A percentile compares a stretch with the other conserved stretches of the same genome.
phyloP scores from a whole-genome alignment of 257 asterid species.

The Solanum bulbocastanum region DNA sequence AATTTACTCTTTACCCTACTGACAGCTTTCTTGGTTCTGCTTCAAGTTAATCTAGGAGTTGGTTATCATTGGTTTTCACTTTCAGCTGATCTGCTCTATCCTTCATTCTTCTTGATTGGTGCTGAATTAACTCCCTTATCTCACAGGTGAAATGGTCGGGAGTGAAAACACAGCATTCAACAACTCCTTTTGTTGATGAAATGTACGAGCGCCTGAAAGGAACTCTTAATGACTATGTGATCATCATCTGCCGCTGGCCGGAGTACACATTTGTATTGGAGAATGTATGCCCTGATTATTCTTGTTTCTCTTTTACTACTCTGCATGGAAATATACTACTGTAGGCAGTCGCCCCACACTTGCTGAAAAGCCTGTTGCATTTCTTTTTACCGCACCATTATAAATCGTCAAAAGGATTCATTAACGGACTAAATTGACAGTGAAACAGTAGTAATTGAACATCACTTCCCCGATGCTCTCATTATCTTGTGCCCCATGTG shows the following conservation, averaged over 20 bases:
- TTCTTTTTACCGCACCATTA: neutral
- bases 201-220: slow-evolving; percentile 41
- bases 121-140: neutral
- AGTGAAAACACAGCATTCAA: slow-evolving; percentile 38
- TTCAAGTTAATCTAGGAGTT: neutral
- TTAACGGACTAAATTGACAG: neutral
- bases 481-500: neutral
- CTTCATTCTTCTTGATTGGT: neutral
- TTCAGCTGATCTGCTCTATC: neutral
- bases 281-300: slow-evolving; percentile 22
- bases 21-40: neutral
- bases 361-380: neutral
- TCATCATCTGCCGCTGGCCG: slow-evolving; percentile 51
- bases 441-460: neutral
- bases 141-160: slow-evolving; percentile 48
- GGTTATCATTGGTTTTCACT: neutral
- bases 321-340: neutral
- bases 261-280: slow-evolving; percentile 39
- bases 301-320: neutral
- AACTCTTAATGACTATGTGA: slow-evolving; percentile 36
- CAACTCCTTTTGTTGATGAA: slow-evolving; percentile 44
- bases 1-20: neutral
- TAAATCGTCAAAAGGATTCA: neutral
- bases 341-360: neutral
- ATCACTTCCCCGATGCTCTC: neutral